Percentiles rank a stretch among this genome's conserved stretches.
Evolutionary conservation across 352 stramenopile genomes (phyloP).

Genomic region (Phytopythium litorale): DNA sequence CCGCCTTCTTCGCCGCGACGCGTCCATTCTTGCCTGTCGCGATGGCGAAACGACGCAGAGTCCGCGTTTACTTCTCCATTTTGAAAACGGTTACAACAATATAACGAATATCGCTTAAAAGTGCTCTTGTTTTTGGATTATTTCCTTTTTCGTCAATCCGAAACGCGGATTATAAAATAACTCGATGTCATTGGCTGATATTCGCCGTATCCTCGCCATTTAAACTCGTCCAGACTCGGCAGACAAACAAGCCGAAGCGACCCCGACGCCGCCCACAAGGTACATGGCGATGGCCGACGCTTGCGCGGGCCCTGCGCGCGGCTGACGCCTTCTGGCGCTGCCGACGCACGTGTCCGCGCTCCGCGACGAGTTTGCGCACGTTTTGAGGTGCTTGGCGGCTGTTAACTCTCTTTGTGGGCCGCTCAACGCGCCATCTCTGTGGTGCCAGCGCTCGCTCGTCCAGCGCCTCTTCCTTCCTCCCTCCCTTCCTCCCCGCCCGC

Average conservation of each 20-base stretch:
- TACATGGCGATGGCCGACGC: not conserved
- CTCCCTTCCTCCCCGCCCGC: not conserved
- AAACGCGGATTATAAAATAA: too few species aligned
- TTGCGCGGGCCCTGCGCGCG: not conserved
- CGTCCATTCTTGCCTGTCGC: not conserved
- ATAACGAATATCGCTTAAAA: too few species aligned
- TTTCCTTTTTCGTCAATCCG: too few species aligned
- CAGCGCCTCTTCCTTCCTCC: not conserved
- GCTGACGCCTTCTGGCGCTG: not conserved
- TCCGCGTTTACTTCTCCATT: not conserved
- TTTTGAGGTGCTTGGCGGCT: not conserved
- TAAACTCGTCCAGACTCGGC: not conserved
- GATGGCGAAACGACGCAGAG: not conserved
- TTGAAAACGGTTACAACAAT: too few species aligned
- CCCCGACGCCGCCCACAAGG: constrained; percentile 1
- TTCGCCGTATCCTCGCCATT: constrained; percentile 8
- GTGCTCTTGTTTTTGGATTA: too few species aligned
- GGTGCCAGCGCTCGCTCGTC: not conserved
- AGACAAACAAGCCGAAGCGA: not conserved
- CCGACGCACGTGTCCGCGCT: not conserved
- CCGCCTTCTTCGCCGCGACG: not conserved
- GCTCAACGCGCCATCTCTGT: not conserved
- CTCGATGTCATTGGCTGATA: too few species aligned
- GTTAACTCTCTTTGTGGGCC: not conserved
- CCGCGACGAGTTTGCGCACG: not conserved